Evolutionary conservation across 495 filamentous ascomycete species (phyloP).

Genomic region (Alectoria sarmentosa): DNA sequence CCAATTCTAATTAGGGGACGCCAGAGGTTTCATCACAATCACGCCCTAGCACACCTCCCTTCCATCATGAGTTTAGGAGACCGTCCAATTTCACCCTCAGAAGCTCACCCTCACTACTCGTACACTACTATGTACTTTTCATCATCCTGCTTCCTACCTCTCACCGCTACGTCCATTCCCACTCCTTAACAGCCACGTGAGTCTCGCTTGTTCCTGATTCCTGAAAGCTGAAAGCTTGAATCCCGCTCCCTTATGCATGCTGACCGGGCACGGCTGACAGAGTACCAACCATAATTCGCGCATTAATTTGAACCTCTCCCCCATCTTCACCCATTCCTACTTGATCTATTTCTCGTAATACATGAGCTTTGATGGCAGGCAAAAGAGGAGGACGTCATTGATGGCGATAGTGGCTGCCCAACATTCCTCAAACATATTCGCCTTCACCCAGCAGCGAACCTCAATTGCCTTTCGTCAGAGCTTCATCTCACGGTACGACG

Average conservation of each 20-base stretch:
- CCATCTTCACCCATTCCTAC: background rate
- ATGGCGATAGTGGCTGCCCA: constrained; percentile 18
- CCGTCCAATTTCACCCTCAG: constrained; percentile 5
- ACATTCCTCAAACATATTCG: constrained; percentile 22
- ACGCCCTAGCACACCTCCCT: constrained; percentile 18
- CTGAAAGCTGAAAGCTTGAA: background rate
- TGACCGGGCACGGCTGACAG: constrained; percentile 11
- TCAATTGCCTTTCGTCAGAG: constrained; percentile 4
- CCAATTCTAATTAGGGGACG: constrained; percentile 18
- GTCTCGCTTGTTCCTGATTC: constrained; percentile 6
- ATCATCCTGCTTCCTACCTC: constrained; percentile 11
- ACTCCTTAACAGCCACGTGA: constrained; percentile 15
- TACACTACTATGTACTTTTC: constrained; percentile 1
- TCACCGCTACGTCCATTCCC: constrained; percentile 22
- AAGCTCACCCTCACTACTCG: constrained; percentile 4
- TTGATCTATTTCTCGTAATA: background rate
- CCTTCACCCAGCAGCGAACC: constrained; percentile 4
- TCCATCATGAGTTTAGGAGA: no score
- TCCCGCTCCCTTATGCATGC: constrained; percentile 1
- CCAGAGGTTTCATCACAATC: constrained; percentile 23
- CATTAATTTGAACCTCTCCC: no score
- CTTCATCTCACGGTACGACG: background rate
- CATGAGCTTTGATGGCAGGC: background rate
- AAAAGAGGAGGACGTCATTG: constrained; percentile 4
- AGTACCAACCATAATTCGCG: constrained; percentile 3